phyloP scores from a whole-genome alignment of 192 early-diverging fungal species.

The Dissophora ornata region DNA sequence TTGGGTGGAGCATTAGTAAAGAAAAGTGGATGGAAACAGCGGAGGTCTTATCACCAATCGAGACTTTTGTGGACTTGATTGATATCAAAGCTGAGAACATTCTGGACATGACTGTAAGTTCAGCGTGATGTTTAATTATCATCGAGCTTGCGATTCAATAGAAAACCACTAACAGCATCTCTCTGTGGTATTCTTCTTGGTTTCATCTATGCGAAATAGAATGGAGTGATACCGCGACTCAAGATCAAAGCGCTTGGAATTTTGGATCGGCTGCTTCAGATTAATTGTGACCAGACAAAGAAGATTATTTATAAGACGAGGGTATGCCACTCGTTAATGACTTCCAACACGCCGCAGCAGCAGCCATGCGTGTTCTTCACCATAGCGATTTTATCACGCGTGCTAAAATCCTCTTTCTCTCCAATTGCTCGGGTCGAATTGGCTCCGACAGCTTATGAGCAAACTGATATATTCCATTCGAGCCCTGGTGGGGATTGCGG shows the following conservation, averaged over 20 bases:
- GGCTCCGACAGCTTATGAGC: background rate
- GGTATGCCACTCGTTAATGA: slow-evolving; percentile 4
- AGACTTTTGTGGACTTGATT: slow-evolving; percentile 11
- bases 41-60: slow-evolving; percentile 13
- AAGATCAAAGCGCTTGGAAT: slow-evolving; percentile 31
- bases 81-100: slow-evolving; percentile 6
- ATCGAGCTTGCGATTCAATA: no score
- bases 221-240: slow-evolving; percentile 12
- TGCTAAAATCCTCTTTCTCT: no score
- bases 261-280: background rate
- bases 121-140: no score
- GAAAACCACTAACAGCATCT: no score
- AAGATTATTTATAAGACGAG: slow-evolving; percentile 18
- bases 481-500: no score
- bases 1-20: slow-evolving; percentile 29
- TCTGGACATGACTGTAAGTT: slow-evolving; percentile 23
- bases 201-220: slow-evolving; percentile 1
- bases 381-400: no score
- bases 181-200: background rate
- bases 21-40: slow-evolving; percentile 19
- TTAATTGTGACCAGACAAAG: slow-evolving; percentile 27
- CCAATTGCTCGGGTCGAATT: no score
- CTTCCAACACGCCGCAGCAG: background rate
- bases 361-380: no score
- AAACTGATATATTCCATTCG: background rate